Evolutionary conservation across 495 filamentous ascomycete genomes (phyloP).

Genomic region (Aspergillus biplanus): DNA sequence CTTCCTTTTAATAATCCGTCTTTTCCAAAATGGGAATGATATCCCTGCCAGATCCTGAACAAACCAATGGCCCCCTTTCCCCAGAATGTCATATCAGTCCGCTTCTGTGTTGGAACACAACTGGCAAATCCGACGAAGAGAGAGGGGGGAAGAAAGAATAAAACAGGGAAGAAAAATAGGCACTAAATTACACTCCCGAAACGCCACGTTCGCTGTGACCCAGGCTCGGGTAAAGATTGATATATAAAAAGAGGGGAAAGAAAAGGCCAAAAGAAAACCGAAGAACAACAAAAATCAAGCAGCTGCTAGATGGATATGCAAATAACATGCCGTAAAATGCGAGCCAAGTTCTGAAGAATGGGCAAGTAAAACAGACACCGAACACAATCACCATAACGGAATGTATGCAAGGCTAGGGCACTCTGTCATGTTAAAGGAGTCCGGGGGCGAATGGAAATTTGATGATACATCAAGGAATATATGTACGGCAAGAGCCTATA

Average conservation of each 20-base stretch:
- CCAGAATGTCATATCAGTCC: not conserved
- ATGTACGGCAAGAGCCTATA: slow-evolving; percentile 27
- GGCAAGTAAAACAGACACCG: slow-evolving; percentile 25
- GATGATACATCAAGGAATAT: slow-evolving; percentile 43
- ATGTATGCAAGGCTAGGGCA: not conserved
- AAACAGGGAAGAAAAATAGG: slow-evolving; percentile 16
- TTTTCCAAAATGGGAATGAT: not conserved
- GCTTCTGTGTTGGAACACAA: not conserved
- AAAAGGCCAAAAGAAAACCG: slow-evolving; percentile 8
- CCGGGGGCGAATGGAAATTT: slow-evolving; percentile 32
- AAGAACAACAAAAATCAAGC: not conserved
- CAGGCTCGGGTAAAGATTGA: slow-evolving; percentile 34
- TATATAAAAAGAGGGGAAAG: slow-evolving; percentile 20
- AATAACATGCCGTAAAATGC: slow-evolving; percentile 23
- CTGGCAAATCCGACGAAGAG: not conserved
- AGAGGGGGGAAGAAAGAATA: not conserved
- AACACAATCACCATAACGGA: slow-evolving; percentile 11
- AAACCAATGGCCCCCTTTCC: not conserved
- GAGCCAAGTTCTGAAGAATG: slow-evolving; percentile 20
- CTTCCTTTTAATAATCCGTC: not conserved
- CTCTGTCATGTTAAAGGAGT: not conserved
- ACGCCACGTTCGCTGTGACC: slow-evolving; percentile 40
- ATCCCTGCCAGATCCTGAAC: not conserved
- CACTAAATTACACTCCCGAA: slow-evolving; percentile 10
- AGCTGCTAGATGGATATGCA: slow-evolving; percentile 22